Conservation (phyloP, 169 alveolate genomes). For the Plasmodium vivax region DNA sequence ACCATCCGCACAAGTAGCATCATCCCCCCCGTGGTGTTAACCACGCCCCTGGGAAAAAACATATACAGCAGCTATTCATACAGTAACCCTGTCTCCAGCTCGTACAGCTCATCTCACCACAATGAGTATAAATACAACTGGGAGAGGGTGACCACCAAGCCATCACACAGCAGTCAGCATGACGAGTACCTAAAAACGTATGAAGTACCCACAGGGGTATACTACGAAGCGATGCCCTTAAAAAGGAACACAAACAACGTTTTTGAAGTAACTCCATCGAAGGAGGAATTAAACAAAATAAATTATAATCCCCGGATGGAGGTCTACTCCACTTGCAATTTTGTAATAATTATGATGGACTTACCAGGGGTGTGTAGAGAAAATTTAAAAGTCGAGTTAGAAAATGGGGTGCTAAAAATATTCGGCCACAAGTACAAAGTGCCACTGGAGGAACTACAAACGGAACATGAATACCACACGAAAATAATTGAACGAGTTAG, state of each 20-base stretch:
- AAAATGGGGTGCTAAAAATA: constrained; percentile 62
- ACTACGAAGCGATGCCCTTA: constrained; percentile 66
- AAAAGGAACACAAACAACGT: constrained; percentile 49
- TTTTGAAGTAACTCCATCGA: constrained; percentile 63
- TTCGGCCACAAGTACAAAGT: constrained; percentile 59
- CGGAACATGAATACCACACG: constrained; percentile 54
- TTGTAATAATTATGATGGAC: constrained; percentile 68
- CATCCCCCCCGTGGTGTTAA: neutral
- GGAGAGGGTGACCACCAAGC: constrained; percentile 13
- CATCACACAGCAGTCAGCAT: constrained; percentile 2
- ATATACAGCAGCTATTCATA: constrained; percentile 45
- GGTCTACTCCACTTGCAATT: constrained; percentile 52
- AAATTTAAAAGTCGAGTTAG: constrained; percentile 59
- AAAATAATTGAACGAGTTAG: constrained; percentile 65
- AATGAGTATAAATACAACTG: constrained; percentile 59
- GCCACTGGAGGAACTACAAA: constrained; percentile 53
- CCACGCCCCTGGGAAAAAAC: constrained; percentile 31
- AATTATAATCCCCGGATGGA: constrained; percentile 65
- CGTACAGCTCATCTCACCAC: constrained; percentile 29
- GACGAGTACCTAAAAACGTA: constrained; percentile 42
- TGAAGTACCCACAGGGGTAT: constrained; percentile 13
- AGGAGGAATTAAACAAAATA: constrained; percentile 60
- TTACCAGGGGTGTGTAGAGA: constrained; percentile 59
- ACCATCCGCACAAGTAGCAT: neutral
- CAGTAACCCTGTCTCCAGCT: constrained; percentile 25